phyloP scores from a whole-genome alignment of 306 rosid genomes.

The Quillaja saponaria region DNA sequence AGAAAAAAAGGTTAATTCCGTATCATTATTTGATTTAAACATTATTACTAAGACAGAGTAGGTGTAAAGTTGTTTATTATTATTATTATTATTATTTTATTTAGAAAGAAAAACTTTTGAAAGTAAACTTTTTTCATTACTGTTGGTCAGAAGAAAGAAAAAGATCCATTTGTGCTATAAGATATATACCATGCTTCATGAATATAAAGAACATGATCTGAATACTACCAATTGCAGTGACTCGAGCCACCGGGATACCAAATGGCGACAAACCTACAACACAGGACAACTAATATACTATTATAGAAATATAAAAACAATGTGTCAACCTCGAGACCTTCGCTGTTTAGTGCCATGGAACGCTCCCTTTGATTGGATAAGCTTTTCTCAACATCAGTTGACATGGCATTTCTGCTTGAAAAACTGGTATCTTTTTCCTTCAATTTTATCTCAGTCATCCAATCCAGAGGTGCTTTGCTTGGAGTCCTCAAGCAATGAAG shows the following conservation, averaged over 20 bases:
- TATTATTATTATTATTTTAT: no score
- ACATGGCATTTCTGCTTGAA: constrained; percentile 61
- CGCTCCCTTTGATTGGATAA: constrained; percentile 85
- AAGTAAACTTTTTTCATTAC: no score
- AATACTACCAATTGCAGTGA: background rate
- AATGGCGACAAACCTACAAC: constrained; percentile 16
- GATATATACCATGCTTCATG: no score
- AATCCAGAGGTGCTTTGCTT: constrained; percentile 51
- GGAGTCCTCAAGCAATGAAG: constrained; percentile 84
- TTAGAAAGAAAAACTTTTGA: no score
- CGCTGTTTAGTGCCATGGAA: constrained; percentile 90
- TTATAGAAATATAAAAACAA: constrained; percentile 22
- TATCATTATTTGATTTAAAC: no score
- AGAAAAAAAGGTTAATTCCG: no score
- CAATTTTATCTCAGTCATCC: constrained; percentile 54
- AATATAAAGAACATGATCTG: background rate
- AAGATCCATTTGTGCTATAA: background rate
- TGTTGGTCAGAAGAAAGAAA: background rate
- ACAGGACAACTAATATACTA: constrained; percentile 12
- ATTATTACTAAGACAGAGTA: no score
- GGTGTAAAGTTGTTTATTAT: no score
- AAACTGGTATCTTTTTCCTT: constrained; percentile 60
- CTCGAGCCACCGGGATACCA: background rate
- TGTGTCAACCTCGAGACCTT: constrained; percentile 93
- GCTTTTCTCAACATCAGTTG: constrained; percentile 70